These are phyloP conservation scores for Aspergillus amoenus DNA, from an alignment of 2,329 filamentous ascomycete species.

Conservation along the genomic window DNA sequence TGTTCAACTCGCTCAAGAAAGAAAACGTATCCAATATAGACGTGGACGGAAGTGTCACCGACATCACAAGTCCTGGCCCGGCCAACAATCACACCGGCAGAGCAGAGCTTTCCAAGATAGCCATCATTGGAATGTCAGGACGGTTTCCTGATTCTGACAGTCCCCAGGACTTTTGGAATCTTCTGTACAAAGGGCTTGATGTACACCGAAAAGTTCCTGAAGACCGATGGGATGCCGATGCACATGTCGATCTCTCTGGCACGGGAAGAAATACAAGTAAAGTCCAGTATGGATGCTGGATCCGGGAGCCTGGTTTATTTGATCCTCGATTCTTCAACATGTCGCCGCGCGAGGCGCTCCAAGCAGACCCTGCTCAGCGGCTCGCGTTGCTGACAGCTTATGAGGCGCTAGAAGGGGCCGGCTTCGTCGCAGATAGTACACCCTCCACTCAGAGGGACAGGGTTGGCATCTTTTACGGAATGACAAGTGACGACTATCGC, in stretches of 20 bases:
- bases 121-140: constrained; percentile 80
- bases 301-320: constrained; percentile 73
- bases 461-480: constrained; percentile 73
- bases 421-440: constrained; percentile 71
- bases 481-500: constrained; percentile 75
- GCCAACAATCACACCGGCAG: constrained; percentile 30
- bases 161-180: constrained; percentile 71
- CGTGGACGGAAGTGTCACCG: constrained; percentile 27
- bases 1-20: constrained; percentile 33
- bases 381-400: constrained; percentile 75
- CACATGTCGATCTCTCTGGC: constrained; percentile 69
- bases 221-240: constrained; percentile 72
- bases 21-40: constrained; percentile 25
- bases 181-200: constrained; percentile 72
- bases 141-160: constrained; percentile 72
- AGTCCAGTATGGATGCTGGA: constrained; percentile 73
- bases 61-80: constrained; percentile 20
- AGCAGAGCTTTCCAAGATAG: constrained; percentile 62
- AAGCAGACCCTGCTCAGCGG: constrained; percentile 80
- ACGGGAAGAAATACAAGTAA: constrained; percentile 75
- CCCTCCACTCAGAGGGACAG: constrained; percentile 64
- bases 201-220: constrained; percentile 62
- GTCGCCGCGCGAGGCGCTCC: constrained; percentile 75
- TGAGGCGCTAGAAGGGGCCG: constrained; percentile 78
- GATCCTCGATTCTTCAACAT: constrained; percentile 87